Percentiles rank a stretch among this genome's conserved stretches.
Evolutionary conservation across 1,284 basidiomycete genomes (phyloP).

Genomic region (Tremellales sp.): DNA sequence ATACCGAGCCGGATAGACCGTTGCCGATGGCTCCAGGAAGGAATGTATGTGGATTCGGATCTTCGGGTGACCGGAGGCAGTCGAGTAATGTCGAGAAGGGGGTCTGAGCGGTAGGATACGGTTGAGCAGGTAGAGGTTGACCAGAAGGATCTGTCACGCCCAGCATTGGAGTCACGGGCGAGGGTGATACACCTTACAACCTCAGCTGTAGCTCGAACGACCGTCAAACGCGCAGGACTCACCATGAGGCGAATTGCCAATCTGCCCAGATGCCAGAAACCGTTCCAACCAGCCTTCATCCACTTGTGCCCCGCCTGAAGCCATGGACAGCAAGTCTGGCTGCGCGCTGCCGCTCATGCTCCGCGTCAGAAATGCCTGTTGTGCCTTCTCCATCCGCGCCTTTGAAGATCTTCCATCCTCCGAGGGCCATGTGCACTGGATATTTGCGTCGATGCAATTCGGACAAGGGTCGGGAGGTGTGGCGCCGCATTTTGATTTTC

Average conservation of each 20-base stretch:
- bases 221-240: neutral
- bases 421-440: constrained; percentile 24
- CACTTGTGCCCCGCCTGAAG: neutral
- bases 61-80: neutral
- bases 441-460: constrained; percentile 20
- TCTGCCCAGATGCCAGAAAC: neutral
- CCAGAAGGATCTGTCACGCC: too few species aligned
- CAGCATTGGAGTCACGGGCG: too few species aligned
- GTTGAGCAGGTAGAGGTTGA: too few species aligned
- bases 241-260: neutral
- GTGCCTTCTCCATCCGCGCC: constrained; percentile 14
- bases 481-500: constrained; percentile 26
- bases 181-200: too few species aligned
- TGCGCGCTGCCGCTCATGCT: neutral
- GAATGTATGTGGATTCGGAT: neutral
- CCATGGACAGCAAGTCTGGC: neutral
- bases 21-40: neutral
- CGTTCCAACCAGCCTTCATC: constrained; percentile 1
- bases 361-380: neutral
- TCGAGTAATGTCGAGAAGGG: neutral
- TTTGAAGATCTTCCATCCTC: constrained; percentile 23
- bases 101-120: too few species aligned
- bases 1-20: neutral
- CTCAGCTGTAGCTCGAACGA: too few species aligned
- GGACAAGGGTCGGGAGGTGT: constrained; percentile 20